Evolutionary conservation across 2,329 filamentous ascomycete species (phyloP).

Genomic region (Monilinia fructigena): DNA sequence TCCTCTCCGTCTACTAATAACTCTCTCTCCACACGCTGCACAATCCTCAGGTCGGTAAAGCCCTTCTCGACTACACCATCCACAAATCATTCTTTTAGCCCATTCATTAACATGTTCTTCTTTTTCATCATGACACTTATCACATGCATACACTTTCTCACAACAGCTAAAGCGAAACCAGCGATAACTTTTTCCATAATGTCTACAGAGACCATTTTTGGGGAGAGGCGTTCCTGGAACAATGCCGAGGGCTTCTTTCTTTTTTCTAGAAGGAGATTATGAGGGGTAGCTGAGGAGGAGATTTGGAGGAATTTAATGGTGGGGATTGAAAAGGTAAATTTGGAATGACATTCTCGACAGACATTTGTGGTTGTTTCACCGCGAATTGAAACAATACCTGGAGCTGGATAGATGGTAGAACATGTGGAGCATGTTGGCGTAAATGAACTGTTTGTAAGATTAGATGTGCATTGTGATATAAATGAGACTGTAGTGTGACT

Average conservation of each 20-base stretch:
- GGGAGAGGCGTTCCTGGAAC: conserved; percentile 57
- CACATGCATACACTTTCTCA: conserved; percentile 57
- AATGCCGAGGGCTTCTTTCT: conserved; percentile 55
- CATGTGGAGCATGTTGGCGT: conserved; percentile 75
- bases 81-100: conserved; percentile 81
- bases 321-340: conserved; percentile 77
- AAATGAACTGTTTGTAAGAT: conserved; percentile 58
- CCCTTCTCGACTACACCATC: conserved; percentile 77
- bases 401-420: conserved; percentile 61
- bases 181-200: conserved; percentile 59
- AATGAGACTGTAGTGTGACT: conserved; percentile 25
- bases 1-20: conserved; percentile 63
- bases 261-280: conserved; percentile 45
- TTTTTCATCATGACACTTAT: conserved; percentile 71
- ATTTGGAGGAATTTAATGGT: conserved; percentile 76
- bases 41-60: conserved; percentile 76
- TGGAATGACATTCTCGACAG: conserved; percentile 75
- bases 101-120: conserved; percentile 76
- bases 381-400: conserved; percentile 68
- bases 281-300: conserved; percentile 48
- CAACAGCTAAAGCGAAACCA: conserved; percentile 68
- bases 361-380: conserved; percentile 72
- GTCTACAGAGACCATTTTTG: conserved; percentile 52
- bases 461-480: not conserved
- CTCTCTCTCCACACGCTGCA: conserved; percentile 65